Evolutionary conservation across 495 filamentous ascomycete species (phyloP).

Genomic region (Margaritispora aquatica): DNA sequence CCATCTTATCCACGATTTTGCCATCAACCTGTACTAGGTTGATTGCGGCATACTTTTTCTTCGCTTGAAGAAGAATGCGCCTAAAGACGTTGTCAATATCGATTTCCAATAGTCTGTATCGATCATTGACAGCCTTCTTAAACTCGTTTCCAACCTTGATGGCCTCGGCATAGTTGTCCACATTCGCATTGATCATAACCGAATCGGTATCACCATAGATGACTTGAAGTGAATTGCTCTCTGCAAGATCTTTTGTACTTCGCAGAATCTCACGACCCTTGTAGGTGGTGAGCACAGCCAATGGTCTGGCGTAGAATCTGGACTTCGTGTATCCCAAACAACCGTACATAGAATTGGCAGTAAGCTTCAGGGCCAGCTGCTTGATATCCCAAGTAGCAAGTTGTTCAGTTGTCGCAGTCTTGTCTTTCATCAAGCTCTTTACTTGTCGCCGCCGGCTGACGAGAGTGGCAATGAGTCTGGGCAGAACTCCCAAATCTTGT

Average conservation of each 20-base stretch:
- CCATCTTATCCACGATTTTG: constrained; percentile 87
- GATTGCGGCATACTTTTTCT: constrained; percentile 99
- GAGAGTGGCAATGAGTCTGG: constrained; percentile 81
- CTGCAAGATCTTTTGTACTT: constrained; percentile 90
- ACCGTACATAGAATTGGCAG: constrained; percentile 99
- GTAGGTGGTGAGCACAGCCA: constrained; percentile 92
- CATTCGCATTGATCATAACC: constrained; percentile 99
- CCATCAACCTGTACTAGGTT: constrained; percentile 86
- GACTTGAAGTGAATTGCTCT: constrained; percentile 79
- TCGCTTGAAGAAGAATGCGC: constrained; percentile 86
- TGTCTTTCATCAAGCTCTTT: constrained; percentile 95
- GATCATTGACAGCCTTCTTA: constrained; percentile 71
- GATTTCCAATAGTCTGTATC: constrained; percentile 86
- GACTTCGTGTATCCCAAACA: constrained; percentile 95
- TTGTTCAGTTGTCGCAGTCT: constrained; percentile 76
- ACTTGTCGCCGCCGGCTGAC: constrained; percentile 84
- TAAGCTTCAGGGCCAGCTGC: constrained; percentile 92
- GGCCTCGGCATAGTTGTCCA: constrained; percentile 86
- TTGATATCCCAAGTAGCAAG: constrained; percentile 97
- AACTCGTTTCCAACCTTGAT: constrained; percentile 73
- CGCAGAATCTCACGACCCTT: constrained; percentile 97
- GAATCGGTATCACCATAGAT: constrained; percentile 99
- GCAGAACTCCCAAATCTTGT: constrained; percentile 74
- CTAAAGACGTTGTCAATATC: constrained; percentile 98
- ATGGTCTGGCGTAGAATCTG: constrained; percentile 90